phyloP scores from a whole-genome alignment of 2,329 filamentous ascomycete genomes.

The Exophiala dermatitidis region DNA sequence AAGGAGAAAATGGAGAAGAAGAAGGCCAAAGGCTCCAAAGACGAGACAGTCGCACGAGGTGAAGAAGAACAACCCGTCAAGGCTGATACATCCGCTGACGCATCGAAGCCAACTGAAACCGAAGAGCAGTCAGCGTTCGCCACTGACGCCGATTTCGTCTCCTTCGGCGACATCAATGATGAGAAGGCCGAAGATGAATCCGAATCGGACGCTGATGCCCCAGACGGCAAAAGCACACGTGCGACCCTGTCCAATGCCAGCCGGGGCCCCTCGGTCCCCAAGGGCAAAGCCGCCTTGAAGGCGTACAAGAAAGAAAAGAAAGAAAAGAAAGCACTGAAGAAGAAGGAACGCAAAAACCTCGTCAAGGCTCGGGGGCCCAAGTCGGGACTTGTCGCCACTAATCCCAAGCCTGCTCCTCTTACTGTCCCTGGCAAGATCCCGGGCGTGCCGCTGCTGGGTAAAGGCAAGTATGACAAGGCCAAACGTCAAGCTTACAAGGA shows the following conservation, averaged over 20 bases:
- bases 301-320: constrained; percentile 15
- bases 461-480: constrained; percentile 19
- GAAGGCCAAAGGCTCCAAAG: background rate
- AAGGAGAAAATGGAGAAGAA: background rate
- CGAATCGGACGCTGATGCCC: background rate
- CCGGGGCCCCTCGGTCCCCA: background rate
- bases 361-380: constrained; percentile 19
- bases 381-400: constrained; percentile 11
- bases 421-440: constrained; percentile 11
- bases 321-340: background rate
- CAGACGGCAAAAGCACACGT: background rate
- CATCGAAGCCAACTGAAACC: background rate
- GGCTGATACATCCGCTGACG: background rate
- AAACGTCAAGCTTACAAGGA: constrained; percentile 15
- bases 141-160: constrained; percentile 15
- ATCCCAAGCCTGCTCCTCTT: constrained; percentile 11
- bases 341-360: constrained; percentile 20
- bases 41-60: background rate
- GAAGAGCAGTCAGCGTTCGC: background rate
- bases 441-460: constrained; percentile 14
- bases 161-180: constrained; percentile 7
- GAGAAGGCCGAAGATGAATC: background rate
- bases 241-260: background rate
- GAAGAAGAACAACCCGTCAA: background rate
- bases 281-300: background rate